Evolutionary conservation across 2,329 filamentous ascomycete genomes (phyloP).

Genomic region (Sporothrix luriei): DNA sequence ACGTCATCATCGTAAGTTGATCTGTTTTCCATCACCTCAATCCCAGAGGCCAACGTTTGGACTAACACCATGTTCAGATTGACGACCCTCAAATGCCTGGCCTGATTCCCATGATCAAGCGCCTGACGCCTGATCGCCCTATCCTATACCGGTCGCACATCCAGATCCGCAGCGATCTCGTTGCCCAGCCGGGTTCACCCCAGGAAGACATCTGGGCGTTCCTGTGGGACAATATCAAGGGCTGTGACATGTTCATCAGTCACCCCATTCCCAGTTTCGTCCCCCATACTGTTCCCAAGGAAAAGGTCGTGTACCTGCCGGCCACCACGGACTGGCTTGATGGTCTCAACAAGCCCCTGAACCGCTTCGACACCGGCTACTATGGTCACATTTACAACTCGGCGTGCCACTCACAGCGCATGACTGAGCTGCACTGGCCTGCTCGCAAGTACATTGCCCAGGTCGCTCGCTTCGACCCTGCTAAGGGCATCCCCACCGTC

Average conservation of each 20-base stretch:
- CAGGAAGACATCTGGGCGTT: constrained; percentile 75
- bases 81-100: constrained; percentile 86
- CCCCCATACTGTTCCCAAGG: constrained; percentile 63
- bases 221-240: constrained; percentile 70
- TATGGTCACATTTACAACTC: constrained; percentile 74
- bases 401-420: constrained; percentile 60
- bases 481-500: constrained; percentile 79
- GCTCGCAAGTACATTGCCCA: constrained; percentile 74
- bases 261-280: constrained; percentile 79
- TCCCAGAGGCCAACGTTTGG: too few relatives aligned
- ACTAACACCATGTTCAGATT: constrained; percentile 50
- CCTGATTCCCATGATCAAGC: constrained; percentile 74
- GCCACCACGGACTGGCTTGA: constrained; percentile 85
- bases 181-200: constrained; percentile 63
- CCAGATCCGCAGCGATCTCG: constrained; percentile 75
- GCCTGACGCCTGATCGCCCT: constrained; percentile 69
- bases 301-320: constrained; percentile 73
- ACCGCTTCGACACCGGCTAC: constrained; percentile 69
- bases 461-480: constrained; percentile 79
- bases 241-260: constrained; percentile 77
- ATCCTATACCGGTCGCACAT: constrained; percentile 83
- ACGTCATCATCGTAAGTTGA: constrained; percentile 65
- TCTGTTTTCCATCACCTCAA: background rate
- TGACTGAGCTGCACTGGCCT: constrained; percentile 62
- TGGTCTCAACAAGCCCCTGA: constrained; percentile 75